Evolutionary conservation across 2,329 filamentous ascomycete species (phyloP).

Genomic region (Penicillium sp.): DNA sequence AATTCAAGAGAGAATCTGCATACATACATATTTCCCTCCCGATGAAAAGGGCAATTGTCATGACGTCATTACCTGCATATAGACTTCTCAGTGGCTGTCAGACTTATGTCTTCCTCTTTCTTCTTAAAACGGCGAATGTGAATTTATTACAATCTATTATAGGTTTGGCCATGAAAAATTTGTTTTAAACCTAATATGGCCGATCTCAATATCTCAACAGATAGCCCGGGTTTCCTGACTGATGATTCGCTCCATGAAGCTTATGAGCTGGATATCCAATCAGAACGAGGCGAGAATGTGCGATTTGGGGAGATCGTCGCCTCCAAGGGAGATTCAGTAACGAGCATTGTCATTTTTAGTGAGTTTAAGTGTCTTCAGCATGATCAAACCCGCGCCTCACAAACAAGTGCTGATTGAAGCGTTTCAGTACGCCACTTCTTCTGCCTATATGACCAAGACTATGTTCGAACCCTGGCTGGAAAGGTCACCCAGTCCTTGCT

Average conservation of each 20-base stretch:
- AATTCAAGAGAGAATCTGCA: too few relatives aligned
- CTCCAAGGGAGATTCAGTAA: slow-evolving; percentile 22
- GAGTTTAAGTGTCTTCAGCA: not conserved
- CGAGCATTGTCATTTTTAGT: slow-evolving; percentile 25
- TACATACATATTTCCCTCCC: too few relatives aligned
- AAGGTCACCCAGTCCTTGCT: slow-evolving; percentile 18
- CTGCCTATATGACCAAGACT: slow-evolving; percentile 25
- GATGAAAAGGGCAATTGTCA: too few relatives aligned
- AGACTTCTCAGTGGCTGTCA: too few relatives aligned
- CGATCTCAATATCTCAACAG: too few relatives aligned
- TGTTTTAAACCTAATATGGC: too few relatives aligned
- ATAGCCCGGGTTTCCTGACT: not conserved
- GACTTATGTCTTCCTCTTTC: too few relatives aligned
- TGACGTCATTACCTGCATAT: too few relatives aligned
- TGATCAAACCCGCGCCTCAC: too few relatives aligned
- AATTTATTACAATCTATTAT: too few relatives aligned
- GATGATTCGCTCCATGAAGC: slow-evolving; percentile 22
- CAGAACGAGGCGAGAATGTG: slow-evolving; percentile 8
- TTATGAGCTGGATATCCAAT: slow-evolving; percentile 24
- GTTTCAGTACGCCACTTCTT: slow-evolving; percentile 26
- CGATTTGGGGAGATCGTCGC: slow-evolving; percentile 26
- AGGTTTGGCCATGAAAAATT: too few relatives aligned
- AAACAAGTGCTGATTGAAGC: not conserved
- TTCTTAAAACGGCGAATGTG: too few relatives aligned
- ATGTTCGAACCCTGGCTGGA: slow-evolving; percentile 16